Evolutionary conservation across 495 filamentous ascomycete species (phyloP).

Genomic region (Cryomyces antarcticus): DNA sequence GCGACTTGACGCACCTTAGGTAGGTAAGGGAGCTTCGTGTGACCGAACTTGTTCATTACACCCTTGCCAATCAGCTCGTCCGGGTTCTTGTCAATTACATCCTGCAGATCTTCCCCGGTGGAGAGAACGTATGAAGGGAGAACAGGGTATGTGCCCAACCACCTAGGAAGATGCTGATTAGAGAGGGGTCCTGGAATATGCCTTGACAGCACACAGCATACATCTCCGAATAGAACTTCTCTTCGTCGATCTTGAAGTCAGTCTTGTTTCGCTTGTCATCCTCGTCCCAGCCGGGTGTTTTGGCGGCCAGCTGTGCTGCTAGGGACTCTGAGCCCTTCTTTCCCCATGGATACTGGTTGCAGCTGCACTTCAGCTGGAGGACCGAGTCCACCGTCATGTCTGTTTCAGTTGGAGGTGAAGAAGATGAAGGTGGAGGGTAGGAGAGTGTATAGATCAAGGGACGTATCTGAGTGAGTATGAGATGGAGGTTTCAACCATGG

Average conservation of each 20-base stretch:
- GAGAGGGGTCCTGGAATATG: neutral
- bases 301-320: constrained; percentile 39
- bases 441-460: too few relatives aligned
- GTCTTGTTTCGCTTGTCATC: too few relatives aligned
- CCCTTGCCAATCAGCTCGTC: constrained; percentile 41
- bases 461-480: too few relatives aligned
- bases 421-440: too few relatives aligned
- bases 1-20: constrained; percentile 33
- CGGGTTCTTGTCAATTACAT: constrained; percentile 42
- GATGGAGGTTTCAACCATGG: too few relatives aligned
- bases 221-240: constrained; percentile 43
- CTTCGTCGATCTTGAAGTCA: constrained; percentile 53
- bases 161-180: constrained; percentile 28
- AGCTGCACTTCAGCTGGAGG: constrained; percentile 30
- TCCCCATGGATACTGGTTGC: constrained; percentile 41
- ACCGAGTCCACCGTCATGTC: constrained; percentile 11
- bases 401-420: too few relatives aligned
- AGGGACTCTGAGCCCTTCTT: constrained; percentile 55
- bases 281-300: constrained; percentile 32
- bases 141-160: constrained; percentile 65
- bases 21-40: constrained; percentile 45
- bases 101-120: constrained; percentile 41
- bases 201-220: neutral
- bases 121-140: constrained; percentile 41
- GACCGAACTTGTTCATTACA: constrained; percentile 40